A percentile compares a stretch with the other conserved stretches of the same genome.
phyloP scores from a whole-genome alignment of 2,329 filamentous ascomycete species.

The Fusarium pilosicola region DNA sequence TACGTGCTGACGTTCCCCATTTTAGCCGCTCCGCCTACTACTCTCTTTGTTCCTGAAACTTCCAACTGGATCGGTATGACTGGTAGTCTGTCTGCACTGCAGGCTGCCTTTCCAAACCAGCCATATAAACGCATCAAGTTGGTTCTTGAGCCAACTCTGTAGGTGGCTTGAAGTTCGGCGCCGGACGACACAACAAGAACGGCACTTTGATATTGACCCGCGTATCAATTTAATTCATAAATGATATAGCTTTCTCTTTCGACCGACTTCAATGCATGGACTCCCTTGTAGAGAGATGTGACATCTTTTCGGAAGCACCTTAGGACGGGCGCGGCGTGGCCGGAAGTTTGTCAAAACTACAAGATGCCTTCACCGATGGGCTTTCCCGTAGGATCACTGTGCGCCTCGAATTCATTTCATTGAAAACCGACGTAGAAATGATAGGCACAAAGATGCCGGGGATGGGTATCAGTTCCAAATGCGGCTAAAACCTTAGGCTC shows the following conservation, averaged over 20 bases:
- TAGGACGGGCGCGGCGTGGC: neutral
- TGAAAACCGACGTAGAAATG: too few relatives aligned
- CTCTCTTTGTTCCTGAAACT: neutral
- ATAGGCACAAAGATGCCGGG: neutral
- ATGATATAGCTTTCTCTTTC: neutral
- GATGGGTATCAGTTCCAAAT: neutral
- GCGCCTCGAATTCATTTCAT: neutral
- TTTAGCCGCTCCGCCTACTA: neutral
- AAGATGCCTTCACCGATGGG: neutral
- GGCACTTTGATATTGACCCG: too few relatives aligned
- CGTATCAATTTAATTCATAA: fast-evolving
- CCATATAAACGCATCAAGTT: neutral
- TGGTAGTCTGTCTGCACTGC: neutral
- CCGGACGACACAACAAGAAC: too few relatives aligned
- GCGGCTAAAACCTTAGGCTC: neutral
- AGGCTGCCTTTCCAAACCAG: neutral
- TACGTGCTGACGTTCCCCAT: neutral
- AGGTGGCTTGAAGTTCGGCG: neutral
- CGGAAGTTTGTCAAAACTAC: neutral
- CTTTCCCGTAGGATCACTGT: neutral
- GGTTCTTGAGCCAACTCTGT: neutral
- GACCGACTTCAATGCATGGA: neutral
- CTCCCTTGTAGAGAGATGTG: neutral
- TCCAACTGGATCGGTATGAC: neutral
- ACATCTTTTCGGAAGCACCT: neutral